Evolutionary conservation across 306 rosid genomes (phyloP).

Genomic region (Pyrus betulifolia): DNA sequence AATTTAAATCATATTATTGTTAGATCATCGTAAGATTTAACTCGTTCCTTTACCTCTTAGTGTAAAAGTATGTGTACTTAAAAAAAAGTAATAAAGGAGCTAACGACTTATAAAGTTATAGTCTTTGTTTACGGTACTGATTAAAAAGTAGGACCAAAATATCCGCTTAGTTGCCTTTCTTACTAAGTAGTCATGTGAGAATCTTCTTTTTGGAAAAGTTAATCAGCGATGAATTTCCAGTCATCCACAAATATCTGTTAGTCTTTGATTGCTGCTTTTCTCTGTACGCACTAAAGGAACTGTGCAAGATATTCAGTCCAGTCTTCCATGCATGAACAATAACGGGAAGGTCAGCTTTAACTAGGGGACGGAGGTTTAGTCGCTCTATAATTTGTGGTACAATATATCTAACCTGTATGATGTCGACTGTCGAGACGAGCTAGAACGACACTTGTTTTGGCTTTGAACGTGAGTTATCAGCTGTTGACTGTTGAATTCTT

Average conservation of each 20-base stretch:
- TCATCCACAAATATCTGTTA: neutral
- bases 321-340: neutral
- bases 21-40: accelerated
- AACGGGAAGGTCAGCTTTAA: neutral
- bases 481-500: neutral
- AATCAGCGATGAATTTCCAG: neutral
- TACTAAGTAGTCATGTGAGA: neutral
- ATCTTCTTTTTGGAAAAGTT: neutral
- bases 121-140: neutral
- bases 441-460: neutral
- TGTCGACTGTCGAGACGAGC: neutral
- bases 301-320: neutral
- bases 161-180: neutral
- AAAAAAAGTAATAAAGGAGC: neutral
- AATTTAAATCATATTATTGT: too few species aligned
- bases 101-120: neutral
- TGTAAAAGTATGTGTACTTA: too few species aligned
- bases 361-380: neutral
- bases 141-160: neutral
- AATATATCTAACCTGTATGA: too few species aligned
- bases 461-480: neutral
- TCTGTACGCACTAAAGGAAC: neutral
- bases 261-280: neutral
- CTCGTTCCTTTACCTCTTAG: accelerated
- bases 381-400: neutral